phyloP scores from a whole-genome alignment of 257 asterid species.

The Plantago elongata region DNA sequence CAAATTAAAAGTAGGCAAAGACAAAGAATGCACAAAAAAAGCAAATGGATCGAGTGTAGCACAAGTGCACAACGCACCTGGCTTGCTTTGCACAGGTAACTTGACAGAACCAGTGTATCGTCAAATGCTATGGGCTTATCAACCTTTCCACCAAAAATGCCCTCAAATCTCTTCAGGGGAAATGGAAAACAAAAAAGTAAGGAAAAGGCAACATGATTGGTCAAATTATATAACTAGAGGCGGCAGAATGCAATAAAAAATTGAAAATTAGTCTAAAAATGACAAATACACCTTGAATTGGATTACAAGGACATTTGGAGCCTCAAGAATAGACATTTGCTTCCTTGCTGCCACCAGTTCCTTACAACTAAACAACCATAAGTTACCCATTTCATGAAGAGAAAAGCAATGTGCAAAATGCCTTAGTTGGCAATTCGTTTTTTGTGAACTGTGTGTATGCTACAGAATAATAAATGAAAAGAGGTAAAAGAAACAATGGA shows the following conservation, averaged over 20 bases:
- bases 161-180: slow-evolving; percentile 77
- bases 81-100: slow-evolving; percentile 79
- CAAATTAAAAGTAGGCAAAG: too few species aligned
- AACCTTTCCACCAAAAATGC: slow-evolving; percentile 78
- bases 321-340: slow-evolving; percentile 89
- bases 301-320: slow-evolving; percentile 94
- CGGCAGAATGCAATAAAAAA: slow-evolving; percentile 16
- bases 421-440: slow-evolving; percentile 10
- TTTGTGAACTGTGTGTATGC: slow-evolving; percentile 5
- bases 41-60: neutral
- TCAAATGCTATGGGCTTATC: slow-evolving; percentile 79
- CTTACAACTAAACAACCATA: slow-evolving; percentile 74
- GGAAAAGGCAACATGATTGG: slow-evolving; percentile 1
- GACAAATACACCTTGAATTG: slow-evolving; percentile 72
- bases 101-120: slow-evolving; percentile 72
- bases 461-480: slow-evolving; percentile 7
- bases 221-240: slow-evolving; percentile 8
- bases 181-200: slow-evolving; percentile 13
- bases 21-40: too few species aligned
- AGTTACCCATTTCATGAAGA: slow-evolving; percentile 22
- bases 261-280: slow-evolving; percentile 13
- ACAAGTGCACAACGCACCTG: slow-evolving; percentile 45
- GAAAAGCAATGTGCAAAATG: slow-evolving; percentile 14
- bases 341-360: slow-evolving; percentile 93
- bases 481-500: neutral